Base-by-base conservation (phyloP, 2,329 filamentous ascomycete species). In the Colletotrichum sp. region DNA sequence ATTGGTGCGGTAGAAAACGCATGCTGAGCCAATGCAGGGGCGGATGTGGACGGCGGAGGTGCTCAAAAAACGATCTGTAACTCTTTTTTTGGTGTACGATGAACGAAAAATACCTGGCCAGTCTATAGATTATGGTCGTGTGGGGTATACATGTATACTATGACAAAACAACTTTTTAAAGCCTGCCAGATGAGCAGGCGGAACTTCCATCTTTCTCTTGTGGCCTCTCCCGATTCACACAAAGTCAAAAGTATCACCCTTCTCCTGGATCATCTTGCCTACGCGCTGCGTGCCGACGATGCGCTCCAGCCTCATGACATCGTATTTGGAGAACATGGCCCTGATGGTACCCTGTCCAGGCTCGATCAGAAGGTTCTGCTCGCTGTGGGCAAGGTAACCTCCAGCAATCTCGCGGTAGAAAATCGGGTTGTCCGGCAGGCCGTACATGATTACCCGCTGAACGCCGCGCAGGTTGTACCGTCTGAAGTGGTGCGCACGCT, bases 401-500 rank as follows among this genome's bases (percentile, higher is more conserved):
- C 91, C 94, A 0, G 94, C 91, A 70, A 96, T 88, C 86, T 97
- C 95, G 52, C 89, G 89, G 83, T 96, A 97, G 80, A 97, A 96
- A 25, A 91, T 83, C 30, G 94, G 94, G 82, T 98, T 98, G 80
- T 98, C 96, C 0, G 97, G 97, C 36, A 98, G 84, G 2, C 93
- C 94, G 83, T 98, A 98, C 88, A 98, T 94, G 67, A 98, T 90
- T n/a, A 98, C 91, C 55, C 93, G 90, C 83, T 93, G 93, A 16
- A 97, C 95, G 27, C 97, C 97, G 43, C 92, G 91, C 70, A 99
- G 89, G 78, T 91, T 91, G 82, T 97, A 96, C n/a, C 97, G 91
- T 66, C 95, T 92, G 88, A 98, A 98, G 85, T 99, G 97, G 85
- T 99, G 97, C n/a, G 96, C 95, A 75, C 97, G 93, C 83, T 98